Conservation (phyloP, 2,329 filamentous ascomycete genomes). For the Remersonia thermophila region DNA sequence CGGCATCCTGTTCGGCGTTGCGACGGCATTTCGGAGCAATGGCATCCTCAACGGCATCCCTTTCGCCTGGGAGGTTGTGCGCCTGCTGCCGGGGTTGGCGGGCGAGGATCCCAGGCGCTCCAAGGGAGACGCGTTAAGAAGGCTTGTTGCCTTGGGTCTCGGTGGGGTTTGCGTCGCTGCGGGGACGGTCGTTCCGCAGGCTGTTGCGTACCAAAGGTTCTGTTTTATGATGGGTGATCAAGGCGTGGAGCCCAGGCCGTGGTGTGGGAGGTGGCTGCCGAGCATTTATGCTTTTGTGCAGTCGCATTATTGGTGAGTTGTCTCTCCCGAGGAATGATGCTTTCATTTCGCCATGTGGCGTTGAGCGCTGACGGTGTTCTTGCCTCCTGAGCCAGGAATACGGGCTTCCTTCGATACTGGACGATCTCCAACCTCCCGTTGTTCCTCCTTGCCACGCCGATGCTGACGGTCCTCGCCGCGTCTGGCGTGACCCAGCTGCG, state of each 20-base stretch:
- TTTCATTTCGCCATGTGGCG: no score
- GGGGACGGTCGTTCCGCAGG: conserved; percentile 62
- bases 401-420: conserved; percentile 86
- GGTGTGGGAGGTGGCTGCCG: conserved; percentile 63
- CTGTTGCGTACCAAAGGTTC: conserved; percentile 59
- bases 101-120: no score
- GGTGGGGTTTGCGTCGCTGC: conserved; percentile 56
- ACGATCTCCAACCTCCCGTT: conserved; percentile 73
- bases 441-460: conserved; percentile 71
- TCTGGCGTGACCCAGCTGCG: conserved; percentile 35
- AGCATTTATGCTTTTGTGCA: conserved; percentile 92
- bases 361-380: conserved; percentile 4
- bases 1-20: conserved; percentile 57
- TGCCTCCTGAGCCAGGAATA: conserved; percentile 50
- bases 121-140: conserved; percentile 32
- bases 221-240: conserved; percentile 29
- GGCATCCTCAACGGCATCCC: conserved; percentile 71
- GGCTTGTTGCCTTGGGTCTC: conserved; percentile 45
- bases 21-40: conserved; percentile 70
- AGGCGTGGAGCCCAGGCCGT: conserved; percentile 26
- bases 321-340: background rate
- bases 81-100: conserved; percentile 29
- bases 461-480: conserved; percentile 53
- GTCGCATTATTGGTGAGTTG: conserved; percentile 67
- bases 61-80: conserved; percentile 51